Base-by-base conservation (phyloP, 1,139 yeast species). In the Geotrichum klebahnii region DNA sequence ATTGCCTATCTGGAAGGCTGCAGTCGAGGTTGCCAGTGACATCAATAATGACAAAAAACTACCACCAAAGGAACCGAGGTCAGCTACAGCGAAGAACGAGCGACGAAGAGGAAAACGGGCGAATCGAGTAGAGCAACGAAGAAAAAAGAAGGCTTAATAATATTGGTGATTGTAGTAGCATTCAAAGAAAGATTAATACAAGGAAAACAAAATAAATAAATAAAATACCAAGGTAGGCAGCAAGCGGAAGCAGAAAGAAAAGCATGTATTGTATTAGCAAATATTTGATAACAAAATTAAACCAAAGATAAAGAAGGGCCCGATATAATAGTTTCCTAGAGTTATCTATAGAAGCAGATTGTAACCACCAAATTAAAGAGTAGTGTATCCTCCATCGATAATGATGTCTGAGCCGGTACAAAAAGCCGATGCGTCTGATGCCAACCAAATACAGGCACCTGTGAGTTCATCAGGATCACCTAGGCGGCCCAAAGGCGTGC, bases 401-500 rank as follows among this genome's bases (percentile, higher is more conserved):
- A 80, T 68, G 52, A 81, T 69, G 58, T 82, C 84, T 33, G 80
- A 69, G 34, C 88, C 88, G 16, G 87, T 82, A 60, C 83, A 78
- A 69, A 73, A 82, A 29, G 82, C 72, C 29, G 81, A 72, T 23
- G 87, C 86, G 57, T 79, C 77, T 43, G 74, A 67, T 14, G 86
- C 86, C 56, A 82, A 75, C 71, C 80, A 82, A 59, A 82, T 76
- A 63, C 80, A 80, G 33, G 84, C 83, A 50, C 86, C 85, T 38
- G 81, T 81, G 61, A 82, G 74, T 67, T 82, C 88, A 59, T 81
- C 79, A 47, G 83, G 74, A 59, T 78, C 73, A 37, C 82, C 87
- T 59, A 81, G 80, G 65, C 87, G 76, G 37, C 85, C 85, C 71
- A 81, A 65, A 3, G 88, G 87, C 42, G 82, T 82, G 65, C 81